Evolutionary conservation across 768 basidiomycete genomes (phyloP).

Genomic region (Termitomyces sp.): DNA sequence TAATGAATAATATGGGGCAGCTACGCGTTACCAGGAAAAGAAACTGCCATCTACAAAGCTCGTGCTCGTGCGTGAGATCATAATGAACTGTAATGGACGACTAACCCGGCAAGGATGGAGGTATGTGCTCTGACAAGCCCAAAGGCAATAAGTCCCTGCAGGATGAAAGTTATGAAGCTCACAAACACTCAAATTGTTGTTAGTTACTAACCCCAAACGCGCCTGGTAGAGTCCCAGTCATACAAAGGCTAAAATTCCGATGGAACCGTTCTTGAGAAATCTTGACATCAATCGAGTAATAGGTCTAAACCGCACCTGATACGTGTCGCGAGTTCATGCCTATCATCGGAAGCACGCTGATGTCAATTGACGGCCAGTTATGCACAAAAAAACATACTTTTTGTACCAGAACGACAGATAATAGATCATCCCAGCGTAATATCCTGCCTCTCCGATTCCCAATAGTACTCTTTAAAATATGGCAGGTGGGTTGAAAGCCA

Average conservation of each 20-base stretch:
- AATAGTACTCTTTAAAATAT: conserved; percentile 52
- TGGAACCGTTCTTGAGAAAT: background rate
- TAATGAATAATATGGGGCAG: background rate
- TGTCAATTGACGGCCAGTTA: background rate
- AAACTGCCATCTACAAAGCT: conserved; percentile 48
- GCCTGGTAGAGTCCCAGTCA: conserved; percentile 56
- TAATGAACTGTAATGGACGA: conserved; percentile 1
- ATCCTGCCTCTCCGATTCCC: conserved; percentile 60
- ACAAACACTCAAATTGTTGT: background rate
- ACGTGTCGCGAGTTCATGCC: conserved; percentile 47
- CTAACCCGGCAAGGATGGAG: conserved; percentile 35
- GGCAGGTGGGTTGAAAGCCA: background rate
- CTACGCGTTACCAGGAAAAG: conserved; percentile 41
- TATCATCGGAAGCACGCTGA: conserved; percentile 8
- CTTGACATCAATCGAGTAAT: background rate
- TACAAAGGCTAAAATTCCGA: conserved; percentile 40
- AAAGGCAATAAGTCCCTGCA: conserved; percentile 52
- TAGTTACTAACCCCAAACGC: conserved; percentile 40
- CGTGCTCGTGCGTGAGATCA: conserved; percentile 1
- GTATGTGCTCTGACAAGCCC: conserved; percentile 52
- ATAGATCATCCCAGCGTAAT: conserved; percentile 59
- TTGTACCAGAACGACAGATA: conserved; percentile 59
- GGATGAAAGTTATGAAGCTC: background rate
- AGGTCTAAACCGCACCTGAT: conserved; percentile 32
- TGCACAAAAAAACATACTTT: conserved; percentile 19